A percentile compares a stretch with the other conserved stretches of the same genome.
These are phyloP conservation scores for Sordariomycetes sp. DNA, from an alignment of 2,329 filamentous ascomycete species.

Conservation along the genomic window DNA sequence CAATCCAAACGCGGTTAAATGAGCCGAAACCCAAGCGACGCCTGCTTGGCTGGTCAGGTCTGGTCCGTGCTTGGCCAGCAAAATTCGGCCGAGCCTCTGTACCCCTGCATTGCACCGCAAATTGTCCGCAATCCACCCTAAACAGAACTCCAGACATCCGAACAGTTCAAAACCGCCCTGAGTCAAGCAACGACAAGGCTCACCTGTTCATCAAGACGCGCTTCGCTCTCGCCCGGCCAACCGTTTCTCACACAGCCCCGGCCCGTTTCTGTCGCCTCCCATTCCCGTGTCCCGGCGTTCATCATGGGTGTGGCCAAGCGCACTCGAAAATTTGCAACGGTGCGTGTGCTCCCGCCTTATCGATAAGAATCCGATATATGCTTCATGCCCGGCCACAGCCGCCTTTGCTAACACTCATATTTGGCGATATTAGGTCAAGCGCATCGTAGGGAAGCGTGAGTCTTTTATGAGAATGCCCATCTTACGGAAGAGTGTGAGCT, in stretches of 20 bases:
- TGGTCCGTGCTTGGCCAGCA: not conserved
- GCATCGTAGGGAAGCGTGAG: slow-evolving; percentile 60
- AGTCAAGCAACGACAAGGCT: not conserved
- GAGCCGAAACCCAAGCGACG: slow-evolving; percentile 2
- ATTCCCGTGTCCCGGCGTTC: not conserved
- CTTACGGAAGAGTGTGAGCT: not conserved
- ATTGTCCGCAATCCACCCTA: not conserved
- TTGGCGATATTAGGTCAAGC: slow-evolving; percentile 50
- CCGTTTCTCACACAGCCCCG: not conserved
- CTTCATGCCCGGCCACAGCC: not conserved
- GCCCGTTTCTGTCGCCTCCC: not conserved
- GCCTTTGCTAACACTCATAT: slow-evolving; percentile 1
- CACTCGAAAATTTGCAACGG: slow-evolving; percentile 80
- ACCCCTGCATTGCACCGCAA: slow-evolving; percentile 2
- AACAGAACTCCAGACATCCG: not conserved
- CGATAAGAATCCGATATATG: slow-evolving; percentile 12
- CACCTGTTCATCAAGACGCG: no score
- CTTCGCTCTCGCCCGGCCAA: not conserved
- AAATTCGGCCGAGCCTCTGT: not conserved
- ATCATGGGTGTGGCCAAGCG: slow-evolving; percentile 81
- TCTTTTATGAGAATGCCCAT: not conserved
- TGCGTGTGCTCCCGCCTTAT: slow-evolving; percentile 16
- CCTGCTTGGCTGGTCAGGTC: not conserved
- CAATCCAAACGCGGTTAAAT: slow-evolving; percentile 3
- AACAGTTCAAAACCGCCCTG: not conserved